Percentiles rank a stretch among this genome's conserved stretches.
phyloP scores from a whole-genome alignment of 1,284 basidiomycete species.

The Cryptococcus jaspeensis region DNA sequence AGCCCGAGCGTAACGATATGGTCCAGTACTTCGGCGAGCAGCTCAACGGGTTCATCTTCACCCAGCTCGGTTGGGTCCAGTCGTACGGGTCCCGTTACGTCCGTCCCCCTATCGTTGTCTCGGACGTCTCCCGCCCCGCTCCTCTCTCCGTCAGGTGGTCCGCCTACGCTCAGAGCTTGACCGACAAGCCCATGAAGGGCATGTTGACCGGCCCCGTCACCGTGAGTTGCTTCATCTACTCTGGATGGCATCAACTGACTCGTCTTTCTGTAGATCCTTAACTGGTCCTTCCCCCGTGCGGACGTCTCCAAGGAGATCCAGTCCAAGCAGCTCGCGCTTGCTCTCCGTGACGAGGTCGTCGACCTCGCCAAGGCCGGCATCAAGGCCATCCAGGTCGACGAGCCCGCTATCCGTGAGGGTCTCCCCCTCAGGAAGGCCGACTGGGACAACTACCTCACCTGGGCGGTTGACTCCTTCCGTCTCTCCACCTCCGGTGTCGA shows the following conservation, averaged over 20 bases:
- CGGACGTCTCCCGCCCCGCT: conserved; percentile 88
- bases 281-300: conserved; percentile 99
- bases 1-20: conserved; percentile 99
- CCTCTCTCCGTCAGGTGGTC: conserved; percentile 99
- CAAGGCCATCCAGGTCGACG: conserved; percentile 97
- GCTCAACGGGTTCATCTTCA: conserved; percentile 81
- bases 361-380: conserved; percentile 98
- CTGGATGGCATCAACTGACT: background rate
- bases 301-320: conserved; percentile 96
- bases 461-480: conserved; percentile 98
- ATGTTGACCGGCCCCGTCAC: conserved; percentile 97
- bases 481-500: conserved; percentile 90
- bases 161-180: conserved; percentile 92
- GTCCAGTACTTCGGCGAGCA: conserved; percentile 99
- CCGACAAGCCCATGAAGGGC: conserved; percentile 96
- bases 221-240: conserved; percentile 7
- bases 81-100: conserved; percentile 87
- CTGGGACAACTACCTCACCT: conserved; percentile 91
- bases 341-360: conserved; percentile 96
- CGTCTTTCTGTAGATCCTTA: conserved; percentile 64
- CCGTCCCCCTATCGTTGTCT: conserved; percentile 97
- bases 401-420: conserved; percentile 98
- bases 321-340: conserved; percentile 96
- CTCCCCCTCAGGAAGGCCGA: conserved; percentile 90
- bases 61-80: conserved; percentile 98